Evolutionary conservation across 371 early-diverging fungal species (phyloP), one percentile per base, ranked within the genome.

Genomic region (Mortierella polycephala): DNA sequence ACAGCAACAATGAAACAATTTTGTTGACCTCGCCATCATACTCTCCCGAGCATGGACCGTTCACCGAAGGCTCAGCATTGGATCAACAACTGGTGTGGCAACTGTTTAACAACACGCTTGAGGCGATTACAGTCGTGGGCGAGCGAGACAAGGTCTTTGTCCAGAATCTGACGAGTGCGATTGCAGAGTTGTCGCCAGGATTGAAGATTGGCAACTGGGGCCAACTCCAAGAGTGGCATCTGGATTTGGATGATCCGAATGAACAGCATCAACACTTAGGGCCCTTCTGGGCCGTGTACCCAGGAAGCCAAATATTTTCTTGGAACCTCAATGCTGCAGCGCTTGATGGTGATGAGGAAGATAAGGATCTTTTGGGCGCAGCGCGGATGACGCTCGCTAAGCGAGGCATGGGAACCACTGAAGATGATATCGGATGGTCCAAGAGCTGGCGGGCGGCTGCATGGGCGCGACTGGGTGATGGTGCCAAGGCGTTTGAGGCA

Each of bases 61-160:
- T 65, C 30, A 69, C 80, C 7, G 68, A 57, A 20, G 80, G 80
- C 1, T 54, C 80, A 13, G 69, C 80, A 3, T 20, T 79, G 42
- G 80, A 79, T 44, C 73, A 79, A 30, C 80, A 79, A 49, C 13
- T 79, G 56, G 47, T 79, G n/a, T 69, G 69, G 60, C 73, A 79
- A 18, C 49, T 79, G 40, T 69, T 79, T 53, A 62, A 79, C 46
- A 55, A 46, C 14, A 79, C 80, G 0, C 30, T 79, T 20, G 73
- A 68, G 30, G 80, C 80, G 10, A 64, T 61, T 30, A 47, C 60
- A 0, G 39, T 79, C 39, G 63, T 73, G 14, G 80, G 80, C 6
- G 80, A 79, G 45, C 30, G 66, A 16, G 80, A 79, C 57, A 73
- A 69, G 54, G 57, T 51, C 4, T 79, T 79, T 73, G 56, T 69